phyloP scores from a whole-genome alignment of 1,284 basidiomycete species.

The Phaffia rhodozyma region DNA sequence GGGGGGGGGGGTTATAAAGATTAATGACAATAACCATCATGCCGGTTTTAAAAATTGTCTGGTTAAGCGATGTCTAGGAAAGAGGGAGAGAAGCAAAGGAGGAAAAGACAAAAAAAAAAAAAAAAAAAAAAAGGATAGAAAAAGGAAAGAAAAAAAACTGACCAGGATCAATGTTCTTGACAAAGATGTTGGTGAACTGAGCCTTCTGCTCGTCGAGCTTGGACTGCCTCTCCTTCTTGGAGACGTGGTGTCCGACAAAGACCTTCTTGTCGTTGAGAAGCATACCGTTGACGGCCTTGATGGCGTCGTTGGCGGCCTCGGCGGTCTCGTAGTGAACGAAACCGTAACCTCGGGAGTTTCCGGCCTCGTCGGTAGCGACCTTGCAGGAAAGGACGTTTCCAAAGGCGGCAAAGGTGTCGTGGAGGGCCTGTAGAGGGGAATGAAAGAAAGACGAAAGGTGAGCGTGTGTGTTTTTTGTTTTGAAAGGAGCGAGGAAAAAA shows the following conservation, averaged over 20 bases:
- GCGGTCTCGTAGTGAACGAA: conserved; percentile 99
- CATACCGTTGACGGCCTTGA: conserved; percentile 99
- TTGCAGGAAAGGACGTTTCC: conserved; percentile 99
- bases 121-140: not conserved
- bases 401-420: conserved; percentile 98
- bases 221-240: conserved; percentile 94
- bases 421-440: conserved; percentile 58
- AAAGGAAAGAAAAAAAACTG: not conserved
- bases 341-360: conserved; percentile 89
- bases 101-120: too few species aligned
- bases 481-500: not conserved
- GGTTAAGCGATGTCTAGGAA: not conserved
- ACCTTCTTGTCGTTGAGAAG: conserved; percentile 98
- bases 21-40: too few species aligned
- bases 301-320: conserved; percentile 89
- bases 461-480: not conserved
- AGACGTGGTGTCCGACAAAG: conserved; percentile 94
- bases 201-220: conserved; percentile 96
- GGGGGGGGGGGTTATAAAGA: not conserved
- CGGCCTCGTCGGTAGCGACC: conserved; percentile 88
- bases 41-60: too few species aligned
- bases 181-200: conserved; percentile 95
- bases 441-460: conserved; percentile 11
- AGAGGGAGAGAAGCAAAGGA: not conserved
- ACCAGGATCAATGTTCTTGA: conserved; percentile 81